A percentile compares a stretch with the other conserved stretches of the same genome.
Evolutionary conservation across 192 early-diverging fungal species (phyloP).

Genomic region (Backusella morwellensis): DNA sequence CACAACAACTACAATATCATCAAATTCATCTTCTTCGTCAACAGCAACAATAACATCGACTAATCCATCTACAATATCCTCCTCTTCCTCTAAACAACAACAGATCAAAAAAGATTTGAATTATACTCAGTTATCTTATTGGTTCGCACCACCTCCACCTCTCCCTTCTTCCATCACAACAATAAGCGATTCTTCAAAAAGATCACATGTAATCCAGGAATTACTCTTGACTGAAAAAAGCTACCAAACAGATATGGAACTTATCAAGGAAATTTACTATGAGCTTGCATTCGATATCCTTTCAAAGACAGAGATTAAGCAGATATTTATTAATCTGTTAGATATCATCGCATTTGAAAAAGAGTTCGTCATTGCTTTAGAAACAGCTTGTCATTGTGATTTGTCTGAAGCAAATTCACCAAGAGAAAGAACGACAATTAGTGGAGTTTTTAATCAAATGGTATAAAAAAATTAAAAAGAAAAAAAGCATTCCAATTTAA

Average conservation of each 20-base stretch:
- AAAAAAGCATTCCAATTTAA: background rate
- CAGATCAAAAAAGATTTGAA: conserved; percentile 1
- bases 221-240: conserved; percentile 75
- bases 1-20: conserved; percentile 4
- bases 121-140: conserved; percentile 1
- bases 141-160: conserved; percentile 4
- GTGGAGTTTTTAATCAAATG: conserved; percentile 51
- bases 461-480: conserved; percentile 22
- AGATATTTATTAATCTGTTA: conserved; percentile 80
- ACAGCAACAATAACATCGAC: background rate
- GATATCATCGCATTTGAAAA: conserved; percentile 68
- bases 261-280: conserved; percentile 71
- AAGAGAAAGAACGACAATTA: conserved; percentile 31
- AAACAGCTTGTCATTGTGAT: conserved; percentile 45
- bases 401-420: conserved; percentile 19
- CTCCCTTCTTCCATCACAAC: background rate
- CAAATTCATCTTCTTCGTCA: background rate
- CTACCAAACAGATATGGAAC: conserved; percentile 73
- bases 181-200: background rate
- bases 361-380: conserved; percentile 64
- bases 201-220: conserved; percentile 61
- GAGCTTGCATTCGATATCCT: conserved; percentile 55
- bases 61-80: background rate
- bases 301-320: conserved; percentile 58
- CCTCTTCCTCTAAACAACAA: background rate